Percentiles rank a stretch among this genome's conserved stretches.
Conservation (phyloP, 176 grass and related monocot genomes). For the Oryza punctata region DNA sequence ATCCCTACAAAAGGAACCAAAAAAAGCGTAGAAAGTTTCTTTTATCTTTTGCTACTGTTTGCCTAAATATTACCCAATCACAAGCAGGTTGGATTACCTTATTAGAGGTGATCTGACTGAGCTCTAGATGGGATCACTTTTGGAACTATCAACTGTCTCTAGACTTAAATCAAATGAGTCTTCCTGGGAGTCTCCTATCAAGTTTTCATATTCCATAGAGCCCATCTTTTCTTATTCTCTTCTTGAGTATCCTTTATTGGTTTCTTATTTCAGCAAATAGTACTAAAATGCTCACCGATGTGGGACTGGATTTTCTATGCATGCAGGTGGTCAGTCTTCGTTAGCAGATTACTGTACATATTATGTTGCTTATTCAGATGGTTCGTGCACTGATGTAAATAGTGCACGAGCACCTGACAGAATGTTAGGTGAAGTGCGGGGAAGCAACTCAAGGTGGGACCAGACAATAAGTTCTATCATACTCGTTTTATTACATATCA, state of each 20-base stretch:
- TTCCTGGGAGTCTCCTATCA: not conserved
- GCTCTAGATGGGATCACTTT: not conserved
- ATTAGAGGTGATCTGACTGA: not conserved
- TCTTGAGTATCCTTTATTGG: conserved; percentile 2
- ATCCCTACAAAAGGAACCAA: not conserved
- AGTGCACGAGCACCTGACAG: conserved; percentile 91
- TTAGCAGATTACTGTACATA: conserved; percentile 99
- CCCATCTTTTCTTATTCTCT: conserved; percentile 3
- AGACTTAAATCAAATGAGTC: not conserved
- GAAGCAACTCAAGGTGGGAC: conserved; percentile 86
- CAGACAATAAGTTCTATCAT: not conserved
- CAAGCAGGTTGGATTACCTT: not conserved
- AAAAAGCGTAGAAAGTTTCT: not conserved
- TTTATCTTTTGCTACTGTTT: conserved; percentile 7
- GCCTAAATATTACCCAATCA: not conserved
- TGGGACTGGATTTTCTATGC: conserved; percentile 30
- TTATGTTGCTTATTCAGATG: conserved; percentile 99
- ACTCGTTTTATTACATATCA: not conserved
- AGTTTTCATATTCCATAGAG: not conserved
- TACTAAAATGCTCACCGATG: conserved; percentile 5
- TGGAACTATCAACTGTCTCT: conserved; percentile 3
- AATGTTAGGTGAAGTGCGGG: conserved; percentile 97
- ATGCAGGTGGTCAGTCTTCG: conserved; percentile 92
- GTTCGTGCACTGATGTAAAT: conserved; percentile 95
- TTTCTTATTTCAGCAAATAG: conserved; percentile 18